A percentile compares a stretch with the other conserved stretches of the same genome.
phyloP scores from a whole-genome alignment of 2,329 filamentous ascomycete species.

The Helicocarpus griseus region DNA sequence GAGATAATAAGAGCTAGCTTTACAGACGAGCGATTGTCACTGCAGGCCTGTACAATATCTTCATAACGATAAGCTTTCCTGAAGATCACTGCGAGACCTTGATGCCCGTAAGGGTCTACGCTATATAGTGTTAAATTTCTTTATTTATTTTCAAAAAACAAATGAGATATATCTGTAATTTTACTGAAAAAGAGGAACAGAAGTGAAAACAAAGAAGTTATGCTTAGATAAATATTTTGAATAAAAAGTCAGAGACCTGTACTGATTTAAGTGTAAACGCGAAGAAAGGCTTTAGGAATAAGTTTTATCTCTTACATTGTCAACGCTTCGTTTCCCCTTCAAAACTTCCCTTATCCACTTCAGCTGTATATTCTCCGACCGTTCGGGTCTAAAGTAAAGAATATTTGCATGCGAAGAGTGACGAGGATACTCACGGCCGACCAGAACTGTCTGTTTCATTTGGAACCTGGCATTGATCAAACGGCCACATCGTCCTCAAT shows the following conservation, averaged over 20 bases:
- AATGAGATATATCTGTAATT: too few relatives aligned
- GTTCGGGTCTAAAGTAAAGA: background rate
- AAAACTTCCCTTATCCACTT: background rate
- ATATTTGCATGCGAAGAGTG: background rate
- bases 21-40: too few relatives aligned
- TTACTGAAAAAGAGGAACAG: background rate
- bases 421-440: background rate
- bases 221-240: background rate
- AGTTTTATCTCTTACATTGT: background rate
- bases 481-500: conserved; percentile 15
- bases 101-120: too few relatives aligned
- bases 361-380: background rate
- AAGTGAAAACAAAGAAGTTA: background rate
- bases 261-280: background rate
- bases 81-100: too few relatives aligned
- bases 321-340: background rate
- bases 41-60: too few relatives aligned
- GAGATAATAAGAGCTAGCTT: too few relatives aligned
- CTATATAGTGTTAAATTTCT: too few relatives aligned
- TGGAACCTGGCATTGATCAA: conserved; percentile 7
- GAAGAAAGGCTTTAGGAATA: background rate
- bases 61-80: too few relatives aligned
- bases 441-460: background rate
- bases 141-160: too few relatives aligned
- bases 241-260: background rate